Evolutionary conservation across 176 grass and related monocot genomes (phyloP), one percentile per base, ranked within the genome.

Genomic region (Panicum miliaceum): DNA sequence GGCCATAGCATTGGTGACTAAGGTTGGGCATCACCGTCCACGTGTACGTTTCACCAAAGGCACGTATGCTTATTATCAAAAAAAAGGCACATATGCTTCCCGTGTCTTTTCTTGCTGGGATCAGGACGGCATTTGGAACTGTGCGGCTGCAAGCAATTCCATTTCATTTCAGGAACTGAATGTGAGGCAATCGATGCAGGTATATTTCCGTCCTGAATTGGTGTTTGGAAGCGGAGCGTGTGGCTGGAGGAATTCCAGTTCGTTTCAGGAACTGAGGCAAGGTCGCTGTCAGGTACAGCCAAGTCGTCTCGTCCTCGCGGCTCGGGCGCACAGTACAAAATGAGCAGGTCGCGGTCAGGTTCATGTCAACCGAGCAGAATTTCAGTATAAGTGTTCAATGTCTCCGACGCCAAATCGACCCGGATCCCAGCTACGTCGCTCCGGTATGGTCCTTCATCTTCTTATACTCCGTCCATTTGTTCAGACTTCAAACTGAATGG

Each of bases 281-380:
- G 14, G 56, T 78, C 74, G 15, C 53, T 38, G 71, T 73, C 70
- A 73, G 42, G 25, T 32, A 72, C 7, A 14, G 3, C 69, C 54
- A 8, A 9, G 54, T 23, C 54, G 20, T 57, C 22, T 8, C 54
- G 43, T 48, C 43, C 63, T 36, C 63, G 6, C 14, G 16, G 43
- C 43, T 73, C 70, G 4, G 7, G 12, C 16, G 25, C 34, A 20
- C 70, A 73, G 18, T 15, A 51, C 70, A 73, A n/a, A 73, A 5
- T 52, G 45, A 34, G 16, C 25, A 18, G 46, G 46, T 75, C 73
- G 73, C 73, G 54, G 19, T 75, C 50, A 56, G 50, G 27, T 71
- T 37, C 34, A 11, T 67, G 5, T 73, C 45, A 73, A 32, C 70
- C 69, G 25, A 32, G 6, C 22, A 71, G 41, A 47, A 35, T 68